Base-by-base conservation (phyloP, 495 filamentous ascomycete species). In the Xylaria venustula region DNA sequence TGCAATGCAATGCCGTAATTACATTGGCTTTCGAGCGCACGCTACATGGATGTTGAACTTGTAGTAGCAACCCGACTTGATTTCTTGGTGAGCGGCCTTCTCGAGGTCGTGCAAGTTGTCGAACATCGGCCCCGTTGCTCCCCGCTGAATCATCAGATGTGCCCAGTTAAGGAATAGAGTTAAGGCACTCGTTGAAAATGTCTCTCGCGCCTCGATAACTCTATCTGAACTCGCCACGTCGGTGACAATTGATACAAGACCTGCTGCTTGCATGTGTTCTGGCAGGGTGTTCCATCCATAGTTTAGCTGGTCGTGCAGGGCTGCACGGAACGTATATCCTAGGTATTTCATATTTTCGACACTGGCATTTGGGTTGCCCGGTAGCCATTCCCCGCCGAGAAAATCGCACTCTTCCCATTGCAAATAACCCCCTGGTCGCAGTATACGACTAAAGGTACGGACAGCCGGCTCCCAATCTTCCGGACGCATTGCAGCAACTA, bases 401-500 rank as follows among this genome's bases (percentile, higher is more conserved):
- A 34, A 34, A 5, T 34, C 30, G 30, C 30, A 34, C 11, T 71
- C 68, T 9, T 64, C 60, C 68, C 65, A 68, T 41, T 67, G 68
- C 23, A 34, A 5, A 34, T 34, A 68, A 17, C 41, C 14, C 6
- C n/a, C 14, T 2, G 41, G 14, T n/a, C 41, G 41, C n/a, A 44
- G 17, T 44, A 44, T 2, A 6, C 14, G 17, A 44, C 1, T 2
- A 1, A 15, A 3, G 7, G 1, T 3, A 20, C 14, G 14, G 14
- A 22, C 12, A n/a, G 56, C 8, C 54, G 40, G 30, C 11, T 36
- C 53, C 71, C 64, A 69, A 3, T 69, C 73, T 11, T 17, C 36
- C 14, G 60, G 64, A 14, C 51, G 58, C 36, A 62, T 72, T 9
- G 66, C 71, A 46, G 68, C 60, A 61, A 71, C 72, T 25, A 72